These are phyloP conservation scores for Rutstroemia sp. DNA, from an alignment of 2,329 filamentous ascomycete genomes.

Conservation along the genomic window DNA sequence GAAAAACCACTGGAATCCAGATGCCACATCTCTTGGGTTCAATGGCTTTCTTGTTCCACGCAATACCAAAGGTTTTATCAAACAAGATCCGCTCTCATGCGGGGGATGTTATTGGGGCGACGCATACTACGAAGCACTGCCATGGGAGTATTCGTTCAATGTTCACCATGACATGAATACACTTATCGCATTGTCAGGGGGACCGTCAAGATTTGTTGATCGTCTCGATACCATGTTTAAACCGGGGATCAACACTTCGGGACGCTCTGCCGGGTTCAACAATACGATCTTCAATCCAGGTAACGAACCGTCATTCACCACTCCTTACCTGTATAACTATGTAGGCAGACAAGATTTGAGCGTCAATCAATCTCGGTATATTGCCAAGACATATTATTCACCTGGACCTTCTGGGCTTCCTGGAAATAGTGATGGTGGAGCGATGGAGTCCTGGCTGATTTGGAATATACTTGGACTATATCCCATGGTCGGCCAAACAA, in stretches of 20 bases:
- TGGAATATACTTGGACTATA: constrained; percentile 66
- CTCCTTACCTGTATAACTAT: constrained; percentile 64
- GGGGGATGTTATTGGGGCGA: constrained; percentile 49
- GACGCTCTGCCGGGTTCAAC: constrained; percentile 1
- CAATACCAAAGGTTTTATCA: constrained; percentile 37
- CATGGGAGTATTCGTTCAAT: constrained; percentile 50
- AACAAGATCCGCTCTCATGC: constrained; percentile 41
- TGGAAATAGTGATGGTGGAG: constrained; percentile 64
- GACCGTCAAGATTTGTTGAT: constrained; percentile 38
- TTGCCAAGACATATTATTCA: constrained; percentile 54
- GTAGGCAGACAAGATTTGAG: constrained; percentile 54
- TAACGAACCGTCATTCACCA: constrained; percentile 42
- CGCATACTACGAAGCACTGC: constrained; percentile 42
- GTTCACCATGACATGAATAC: constrained; percentile 48
- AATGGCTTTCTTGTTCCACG: constrained; percentile 60
- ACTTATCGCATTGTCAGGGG: constrained; percentile 41
- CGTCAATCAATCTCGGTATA: constrained; percentile 48
- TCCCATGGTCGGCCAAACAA: constrained; percentile 60
- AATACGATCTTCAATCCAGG: constrained; percentile 48
- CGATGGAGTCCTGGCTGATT: constrained; percentile 64
- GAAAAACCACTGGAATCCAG: constrained; percentile 63
- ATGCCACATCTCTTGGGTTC: constrained; percentile 50
- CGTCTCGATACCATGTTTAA: constrained; percentile 45
- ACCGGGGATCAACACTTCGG: constrained; percentile 32
- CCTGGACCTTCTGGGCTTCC: constrained; percentile 50